phyloP scores from a whole-genome alignment of 208 protist genomes.

The Crithidia bombi region DNA sequence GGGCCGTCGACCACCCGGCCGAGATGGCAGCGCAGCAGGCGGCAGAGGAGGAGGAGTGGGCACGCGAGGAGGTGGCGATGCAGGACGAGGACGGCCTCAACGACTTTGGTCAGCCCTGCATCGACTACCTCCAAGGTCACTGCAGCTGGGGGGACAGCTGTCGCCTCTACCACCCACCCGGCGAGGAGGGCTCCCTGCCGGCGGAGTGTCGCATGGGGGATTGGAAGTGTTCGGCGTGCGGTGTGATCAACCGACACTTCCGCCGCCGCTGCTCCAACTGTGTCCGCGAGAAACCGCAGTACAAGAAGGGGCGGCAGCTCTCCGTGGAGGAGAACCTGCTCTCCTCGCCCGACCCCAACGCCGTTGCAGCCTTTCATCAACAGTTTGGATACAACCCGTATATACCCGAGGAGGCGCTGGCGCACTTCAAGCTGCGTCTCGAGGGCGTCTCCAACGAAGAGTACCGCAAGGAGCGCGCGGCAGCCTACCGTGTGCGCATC shows the following conservation, averaged over 20 bases:
- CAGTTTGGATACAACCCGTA: conserved; percentile 92
- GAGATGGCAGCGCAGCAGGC: conserved; percentile 68
- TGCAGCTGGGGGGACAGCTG: conserved; percentile 85
- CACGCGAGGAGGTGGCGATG: conserved; percentile 65
- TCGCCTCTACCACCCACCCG: conserved; percentile 83
- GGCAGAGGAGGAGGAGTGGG: conserved; percentile 85
- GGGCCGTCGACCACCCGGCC: conserved; percentile 73
- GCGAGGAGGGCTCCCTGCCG: conserved; percentile 87
- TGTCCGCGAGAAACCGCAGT: conserved; percentile 91
- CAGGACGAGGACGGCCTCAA: conserved; percentile 90
- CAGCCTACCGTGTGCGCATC: conserved; percentile 84
- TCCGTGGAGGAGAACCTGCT: conserved; percentile 74
- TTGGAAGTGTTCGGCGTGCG: conserved; percentile 91
- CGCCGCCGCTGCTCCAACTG: conserved; percentile 90
- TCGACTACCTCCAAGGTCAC: conserved; percentile 91
- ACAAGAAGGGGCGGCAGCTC: conserved; percentile 70
- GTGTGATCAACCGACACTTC: conserved; percentile 93
- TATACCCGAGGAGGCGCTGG: conserved; percentile 55
- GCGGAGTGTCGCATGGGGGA: conserved; percentile 88
- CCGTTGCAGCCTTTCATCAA: conserved; percentile 51
- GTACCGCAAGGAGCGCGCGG: conserved; percentile 76
- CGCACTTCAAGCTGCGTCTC: conserved; percentile 76
- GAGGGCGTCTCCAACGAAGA: conserved; percentile 40
- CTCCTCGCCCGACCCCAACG: conserved; percentile 70
- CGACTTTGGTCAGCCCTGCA: conserved; percentile 91